A percentile compares a stretch with the other conserved stretches of the same genome.
phyloP scores from a whole-genome alignment of 129 eudicot genomes.

The Tagetes patula region DNA sequence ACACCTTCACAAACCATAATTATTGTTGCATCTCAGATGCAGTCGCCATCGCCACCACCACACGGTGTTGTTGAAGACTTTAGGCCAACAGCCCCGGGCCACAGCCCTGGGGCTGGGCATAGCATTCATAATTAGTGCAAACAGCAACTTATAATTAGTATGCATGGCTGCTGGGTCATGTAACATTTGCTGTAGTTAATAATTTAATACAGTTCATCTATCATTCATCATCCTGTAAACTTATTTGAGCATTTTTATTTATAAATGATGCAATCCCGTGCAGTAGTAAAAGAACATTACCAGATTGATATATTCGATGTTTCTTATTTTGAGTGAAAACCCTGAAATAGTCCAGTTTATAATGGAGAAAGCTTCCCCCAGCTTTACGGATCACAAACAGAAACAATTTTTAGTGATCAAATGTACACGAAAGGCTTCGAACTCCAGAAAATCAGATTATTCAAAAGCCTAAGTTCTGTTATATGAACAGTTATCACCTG shows the following conservation, averaged over 20 bases:
- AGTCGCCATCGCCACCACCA: conserved; percentile 35
- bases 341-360: not conserved
- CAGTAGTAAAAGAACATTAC: conserved; percentile 15
- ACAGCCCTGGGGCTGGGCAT: conserved; percentile 80
- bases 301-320: not conserved
- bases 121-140: conserved; percentile 44
- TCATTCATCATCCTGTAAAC: conserved; percentile 17
- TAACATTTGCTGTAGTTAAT: conserved; percentile 13
- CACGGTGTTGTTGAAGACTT: conserved; percentile 53
- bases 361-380: not conserved
- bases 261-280: not conserved
- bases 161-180: conserved; percentile 20
- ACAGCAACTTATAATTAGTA: not conserved
- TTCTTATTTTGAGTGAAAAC: conserved; percentile 15
- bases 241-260: not conserved
- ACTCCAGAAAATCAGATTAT: not conserved
- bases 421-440: conserved; percentile 18
- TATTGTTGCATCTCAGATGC: conserved; percentile 15
- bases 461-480: too few relatives aligned
- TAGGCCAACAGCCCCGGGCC: conserved; percentile 75
- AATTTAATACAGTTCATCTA: conserved; percentile 10
- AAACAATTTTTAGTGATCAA: not conserved
- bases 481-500: too few relatives aligned
- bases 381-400: not conserved
- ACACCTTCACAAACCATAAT: conserved; percentile 18